phyloP scores from a whole-genome alignment of 2,329 filamentous ascomycete species.

The Zymoseptoria brevis region DNA sequence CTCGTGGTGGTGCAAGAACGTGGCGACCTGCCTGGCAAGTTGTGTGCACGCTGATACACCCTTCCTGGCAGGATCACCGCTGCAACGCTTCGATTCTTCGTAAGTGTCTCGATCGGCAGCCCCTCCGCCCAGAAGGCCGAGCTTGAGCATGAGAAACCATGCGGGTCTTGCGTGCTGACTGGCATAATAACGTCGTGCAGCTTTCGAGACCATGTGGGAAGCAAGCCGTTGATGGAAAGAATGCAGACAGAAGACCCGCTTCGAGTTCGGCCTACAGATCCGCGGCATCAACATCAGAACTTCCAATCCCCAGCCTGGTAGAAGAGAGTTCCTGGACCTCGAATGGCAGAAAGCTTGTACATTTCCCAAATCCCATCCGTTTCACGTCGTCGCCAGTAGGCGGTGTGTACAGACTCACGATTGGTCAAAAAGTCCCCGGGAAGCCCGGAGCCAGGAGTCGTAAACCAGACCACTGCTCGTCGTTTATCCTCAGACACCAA shows the following conservation, averaged over 20 bases:
- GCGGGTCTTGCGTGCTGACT: background rate
- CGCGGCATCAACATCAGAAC: background rate
- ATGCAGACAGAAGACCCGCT: background rate
- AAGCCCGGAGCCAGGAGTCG: background rate
- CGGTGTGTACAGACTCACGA: constrained; percentile 1
- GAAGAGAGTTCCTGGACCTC: constrained; percentile 1
- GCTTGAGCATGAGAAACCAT: background rate
- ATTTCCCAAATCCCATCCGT: constrained; percentile 2
- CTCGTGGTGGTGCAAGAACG: background rate
- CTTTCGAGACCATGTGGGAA: background rate
- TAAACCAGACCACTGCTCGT: constrained; percentile 3
- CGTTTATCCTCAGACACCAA: background rate
- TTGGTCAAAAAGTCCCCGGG: background rate
- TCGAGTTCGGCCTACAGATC: background rate
- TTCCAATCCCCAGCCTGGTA: background rate
- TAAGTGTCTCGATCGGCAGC: background rate
- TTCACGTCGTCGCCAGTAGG: constrained; percentile 1
- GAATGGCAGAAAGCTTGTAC: background rate
- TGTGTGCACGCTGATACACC: background rate
- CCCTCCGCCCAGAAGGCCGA: background rate
- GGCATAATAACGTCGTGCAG: background rate
- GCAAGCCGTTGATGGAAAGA: background rate
- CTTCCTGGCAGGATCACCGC: background rate
- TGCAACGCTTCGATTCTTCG: background rate
- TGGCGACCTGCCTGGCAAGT: background rate